Evolutionary conservation across 345 rosid species (phyloP).

Genomic region (Eucalyptus guilfoylei): DNA sequence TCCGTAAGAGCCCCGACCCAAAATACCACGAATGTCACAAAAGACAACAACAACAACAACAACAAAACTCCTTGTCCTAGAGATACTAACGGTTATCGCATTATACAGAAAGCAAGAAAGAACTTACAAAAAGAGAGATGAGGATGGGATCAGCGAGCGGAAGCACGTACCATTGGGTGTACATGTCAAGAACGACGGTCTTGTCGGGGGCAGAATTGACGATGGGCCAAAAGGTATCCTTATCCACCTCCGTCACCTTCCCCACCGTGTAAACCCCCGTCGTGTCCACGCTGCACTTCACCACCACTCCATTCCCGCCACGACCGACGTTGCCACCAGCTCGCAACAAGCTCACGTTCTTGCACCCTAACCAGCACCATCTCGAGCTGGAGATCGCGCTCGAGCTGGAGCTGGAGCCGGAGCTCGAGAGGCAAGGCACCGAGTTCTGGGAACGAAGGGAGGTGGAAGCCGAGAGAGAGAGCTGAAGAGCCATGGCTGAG

Average conservation of each 20-base stretch:
- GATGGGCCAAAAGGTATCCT: conserved; percentile 92
- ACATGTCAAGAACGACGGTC: conserved; percentile 88
- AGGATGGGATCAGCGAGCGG: too few species aligned
- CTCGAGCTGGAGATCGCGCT: neutral
- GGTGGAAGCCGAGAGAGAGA: neutral
- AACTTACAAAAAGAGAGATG: too few species aligned
- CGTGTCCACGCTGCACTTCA: conserved; percentile 60
- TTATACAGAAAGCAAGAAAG: neutral
- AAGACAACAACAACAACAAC: neutral
- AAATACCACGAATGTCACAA: neutral
- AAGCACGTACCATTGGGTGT: conserved; percentile 66
- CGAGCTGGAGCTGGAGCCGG: neutral
- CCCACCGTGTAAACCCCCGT: conserved; percentile 48
- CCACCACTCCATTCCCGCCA: conserved; percentile 11
- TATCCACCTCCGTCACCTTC: conserved; percentile 71
- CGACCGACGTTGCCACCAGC: neutral
- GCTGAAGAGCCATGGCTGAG: conserved; percentile 12
- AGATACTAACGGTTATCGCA: neutral
- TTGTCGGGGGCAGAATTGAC: conserved; percentile 76
- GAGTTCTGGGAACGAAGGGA: conserved; percentile 15
- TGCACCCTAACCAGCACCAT: neutral
- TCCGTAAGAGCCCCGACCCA: neutral
- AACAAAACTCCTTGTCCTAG: neutral
- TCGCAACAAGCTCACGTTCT: neutral
- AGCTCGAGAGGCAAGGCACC: too few species aligned